Evolutionary conservation across 2,329 filamentous ascomycete species (phyloP), one percentile per base, ranked within the genome.

Genomic region (Pseudogymnoascus pannorum): DNA sequence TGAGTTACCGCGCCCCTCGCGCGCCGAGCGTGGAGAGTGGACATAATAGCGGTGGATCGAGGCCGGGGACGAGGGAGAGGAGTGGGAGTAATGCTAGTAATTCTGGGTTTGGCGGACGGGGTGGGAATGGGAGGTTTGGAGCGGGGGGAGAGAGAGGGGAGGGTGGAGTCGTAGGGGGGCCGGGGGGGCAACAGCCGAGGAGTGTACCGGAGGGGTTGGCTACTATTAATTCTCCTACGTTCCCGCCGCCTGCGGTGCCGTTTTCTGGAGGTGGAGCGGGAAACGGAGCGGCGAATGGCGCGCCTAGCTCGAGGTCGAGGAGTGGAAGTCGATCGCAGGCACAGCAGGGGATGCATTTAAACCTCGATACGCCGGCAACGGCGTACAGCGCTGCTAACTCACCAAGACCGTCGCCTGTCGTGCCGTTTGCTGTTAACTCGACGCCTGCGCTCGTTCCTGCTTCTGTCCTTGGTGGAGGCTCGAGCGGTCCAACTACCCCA

Each of bases 381-480:
- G 4, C 64, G 64, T 14, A 58, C 57, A 68, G 70, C 14, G 67
- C 67, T 61, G 68, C 68, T 31, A 36, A 66, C 6, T 64, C 67
- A 48, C 70, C 70, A 11, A 66, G 70, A 58, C 70, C 70, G 33
- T 68, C 68, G 26, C 71, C 70, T 9, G 66, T 68, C 20, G 67
- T 69, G 35, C 67, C 70, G 20, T 72, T 68, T 33, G 66, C 65
- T 12, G 63, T 68, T 16, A 71, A 72, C 58, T 58, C 70, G 14
- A 72, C 70, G 6, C 69, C 69, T n/a, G 35, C 35, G 14, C 35
- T 36, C 4, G 14, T 36, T 6, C 35, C 35, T 16, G 5, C 35
- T 3, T n/a, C n/a, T n/a, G n/a, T n/a, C n/a, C n/a, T n/a, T n/a
- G n/a, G n/a, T n/a, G 35, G 35, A 2, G 35, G 14, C 2, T 7